phyloP scores from a whole-genome alignment of 495 filamentous ascomycete genomes.

The Talaromyces stipitatus region DNA sequence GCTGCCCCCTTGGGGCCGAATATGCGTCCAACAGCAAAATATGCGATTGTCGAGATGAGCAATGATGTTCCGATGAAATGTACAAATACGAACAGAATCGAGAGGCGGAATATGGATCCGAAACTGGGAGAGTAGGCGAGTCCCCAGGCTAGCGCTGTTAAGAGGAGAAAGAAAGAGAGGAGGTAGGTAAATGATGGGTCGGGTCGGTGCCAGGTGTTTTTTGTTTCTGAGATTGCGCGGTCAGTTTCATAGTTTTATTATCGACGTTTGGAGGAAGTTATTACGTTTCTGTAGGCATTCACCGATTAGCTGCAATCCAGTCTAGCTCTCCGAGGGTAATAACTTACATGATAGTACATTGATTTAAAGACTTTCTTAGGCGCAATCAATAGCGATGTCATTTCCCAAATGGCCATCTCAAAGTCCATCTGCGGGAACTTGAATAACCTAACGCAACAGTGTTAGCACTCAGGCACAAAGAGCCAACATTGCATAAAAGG shows the following conservation, averaged over 20 bases:
- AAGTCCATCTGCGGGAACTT: slow-evolving; percentile 67
- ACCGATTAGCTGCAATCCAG: background rate
- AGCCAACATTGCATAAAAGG: background rate
- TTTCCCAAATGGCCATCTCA: slow-evolving; percentile 75
- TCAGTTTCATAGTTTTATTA: background rate
- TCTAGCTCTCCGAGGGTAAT: background rate
- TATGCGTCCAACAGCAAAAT: slow-evolving; percentile 56
- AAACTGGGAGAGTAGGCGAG: slow-evolving; percentile 57
- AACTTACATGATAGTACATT: slow-evolving; percentile 66
- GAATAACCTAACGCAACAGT: slow-evolving; percentile 39
- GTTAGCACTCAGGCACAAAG: background rate
- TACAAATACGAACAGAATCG: slow-evolving; percentile 56
- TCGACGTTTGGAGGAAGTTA: background rate
- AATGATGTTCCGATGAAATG: slow-evolving; percentile 61
- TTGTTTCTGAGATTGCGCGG: slow-evolving; percentile 49
- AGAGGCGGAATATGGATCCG: slow-evolving; percentile 49
- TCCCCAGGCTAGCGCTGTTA: slow-evolving; percentile 68
- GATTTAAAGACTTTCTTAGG: slow-evolving; percentile 72
- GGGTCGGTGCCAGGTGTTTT: slow-evolving; percentile 70
- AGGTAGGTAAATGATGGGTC: slow-evolving; percentile 75
- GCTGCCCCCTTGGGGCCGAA: slow-evolving; percentile 48
- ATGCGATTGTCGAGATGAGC: slow-evolving; percentile 52
- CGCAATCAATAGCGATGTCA: slow-evolving; percentile 64
- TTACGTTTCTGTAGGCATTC: slow-evolving; percentile 2
- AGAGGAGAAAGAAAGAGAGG: slow-evolving; percentile 63